These are phyloP conservation scores for Cladobotryum mycophilum DNA, from an alignment of 2,329 filamentous ascomycete genomes.

Conservation along the genomic window DNA sequence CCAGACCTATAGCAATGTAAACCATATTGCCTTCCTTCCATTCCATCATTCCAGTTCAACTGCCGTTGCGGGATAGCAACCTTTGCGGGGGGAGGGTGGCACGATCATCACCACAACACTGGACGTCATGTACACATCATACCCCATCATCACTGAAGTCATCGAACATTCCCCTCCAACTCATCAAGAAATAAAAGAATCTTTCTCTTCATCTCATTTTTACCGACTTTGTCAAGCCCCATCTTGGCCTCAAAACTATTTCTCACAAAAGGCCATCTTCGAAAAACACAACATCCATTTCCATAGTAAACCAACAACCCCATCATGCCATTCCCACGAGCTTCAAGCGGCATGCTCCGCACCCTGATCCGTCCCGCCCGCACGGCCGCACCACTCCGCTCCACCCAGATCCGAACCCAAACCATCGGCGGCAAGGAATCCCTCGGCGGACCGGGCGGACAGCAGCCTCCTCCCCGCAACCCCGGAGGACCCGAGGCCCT, in stretches of 20 bases:
- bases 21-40: neutral
- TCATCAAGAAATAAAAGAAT: neutral
- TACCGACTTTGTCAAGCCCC: neutral
- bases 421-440: slow-evolving; percentile 14
- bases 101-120: too few relatives aligned
- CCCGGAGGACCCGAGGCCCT: slow-evolving; percentile 24
- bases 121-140: slow-evolving; percentile 11
- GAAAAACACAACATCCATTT: neutral
- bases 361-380: slow-evolving; percentile 2
- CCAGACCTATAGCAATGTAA: too few relatives aligned
- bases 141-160: neutral
- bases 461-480: slow-evolving; percentile 21
- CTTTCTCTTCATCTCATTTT: neutral
- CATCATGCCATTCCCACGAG: neutral
- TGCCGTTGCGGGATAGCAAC: neutral
- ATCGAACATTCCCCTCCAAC: slow-evolving; percentile 1
- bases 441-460: slow-evolving; percentile 30
- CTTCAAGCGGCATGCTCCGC: slow-evolving; percentile 2
- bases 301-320: neutral
- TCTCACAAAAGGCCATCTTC: too few relatives aligned
- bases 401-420: neutral
- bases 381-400: neutral
- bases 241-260: neutral
- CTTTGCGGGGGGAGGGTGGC: neutral
- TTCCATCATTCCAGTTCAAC: neutral